Base-by-base conservation (phyloP, 129 eudicot genomes). In the Chrysanthemum seticuspe region DNA sequence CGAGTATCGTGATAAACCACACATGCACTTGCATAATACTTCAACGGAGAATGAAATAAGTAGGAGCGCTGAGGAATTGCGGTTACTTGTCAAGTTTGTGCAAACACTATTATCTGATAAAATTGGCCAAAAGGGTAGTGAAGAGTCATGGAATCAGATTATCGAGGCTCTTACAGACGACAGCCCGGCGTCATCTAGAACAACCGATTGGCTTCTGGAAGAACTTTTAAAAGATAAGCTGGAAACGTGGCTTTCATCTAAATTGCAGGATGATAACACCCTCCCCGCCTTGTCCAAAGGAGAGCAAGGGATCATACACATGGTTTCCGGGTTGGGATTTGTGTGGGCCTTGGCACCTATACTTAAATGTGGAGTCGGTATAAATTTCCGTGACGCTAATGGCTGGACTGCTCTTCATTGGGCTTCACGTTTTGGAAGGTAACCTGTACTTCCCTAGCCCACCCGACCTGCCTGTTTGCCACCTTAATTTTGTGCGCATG, bases 341-440 rank as follows among this genome's bases (percentile, higher is more conserved):
- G 94, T 73, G 73, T 95, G 99, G 99, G 99, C 99, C 58, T 79
- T 95, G 78, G 85, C 73, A 14, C 96, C 91, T 73, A 77, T 95
- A 75, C 88, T 95, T 54, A 78, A 75, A 62, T 75, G 81, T 74
- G 97, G 99, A 68, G 91, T 95, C 44, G 85, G 84, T 12, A 60
- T 90, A 19, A 83, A 95, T 73, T 95, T 85, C 45, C 97, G 99
- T 27, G 99, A 95, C 68, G 73, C 76, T 21, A 90, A 85, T 62
- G 99, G 99, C 68, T 85, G 96, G 91, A 90, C 97, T 52, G 96
- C 99, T 25, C 99, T 95, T 70, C 99, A 95, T 64, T 95, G 99
- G 99, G 99, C 99, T 63, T 96, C 97, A 65, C 92, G 84, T 65
- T 94, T 87, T 83, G 99, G 99, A 76, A 90, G 98, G 98, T 94